Evolutionary conservation across 1,284 basidiomycete species (phyloP), one percentile per base, ranked within the genome.

Genomic region (Ceratobasidium sp.): DNA sequence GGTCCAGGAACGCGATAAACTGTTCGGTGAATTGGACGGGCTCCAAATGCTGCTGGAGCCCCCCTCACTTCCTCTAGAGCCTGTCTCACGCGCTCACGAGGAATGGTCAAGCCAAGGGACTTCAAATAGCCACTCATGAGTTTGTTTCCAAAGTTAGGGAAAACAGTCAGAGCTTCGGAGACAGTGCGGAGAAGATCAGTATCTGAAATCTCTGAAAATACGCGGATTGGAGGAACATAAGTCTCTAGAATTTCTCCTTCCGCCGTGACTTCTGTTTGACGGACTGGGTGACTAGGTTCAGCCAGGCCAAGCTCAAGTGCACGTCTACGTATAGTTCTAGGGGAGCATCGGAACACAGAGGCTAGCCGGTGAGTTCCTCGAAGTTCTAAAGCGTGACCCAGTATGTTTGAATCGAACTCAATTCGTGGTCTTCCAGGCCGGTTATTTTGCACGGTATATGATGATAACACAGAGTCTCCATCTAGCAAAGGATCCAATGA

Each of bases 1-100:
- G 84, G 84, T 1, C 85, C 85, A 51, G 84, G 80, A 40, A 87
- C 86, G 26, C 71, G 71, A 68, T 87, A 86, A 6, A 55, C 63
- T 10, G 82, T 56, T 1, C 83, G 79, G 1, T 80, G 77, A 56
- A 86, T 83, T n/a, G 56, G 44, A 58, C 83, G 82, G 1, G 81
- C 79, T 42, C 82, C 78, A 78, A 85, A 20, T 82, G 83, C 46
- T 46, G 81, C 51, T 5, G 69, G 80, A 1, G 83, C 77, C 55
- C 55, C 55, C n/a, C 55, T 12, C 26, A 58, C 55, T 23, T 58
- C 55, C n/a, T 58, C 55, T 28, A 58, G 26, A 23, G 55, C 55
- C 55, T n/a, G n/a, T 10, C 55, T n/a, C 20, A 58, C 26, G 1
- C 26, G 20, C 55, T 58, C n/a, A n/a, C n/a, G 20, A 58, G 55